Evolutionary conservation across 352 stramenopile genomes (phyloP), one percentile per base, ranked within the genome.

Genomic region (Pythium aphanidermatum): DNA sequence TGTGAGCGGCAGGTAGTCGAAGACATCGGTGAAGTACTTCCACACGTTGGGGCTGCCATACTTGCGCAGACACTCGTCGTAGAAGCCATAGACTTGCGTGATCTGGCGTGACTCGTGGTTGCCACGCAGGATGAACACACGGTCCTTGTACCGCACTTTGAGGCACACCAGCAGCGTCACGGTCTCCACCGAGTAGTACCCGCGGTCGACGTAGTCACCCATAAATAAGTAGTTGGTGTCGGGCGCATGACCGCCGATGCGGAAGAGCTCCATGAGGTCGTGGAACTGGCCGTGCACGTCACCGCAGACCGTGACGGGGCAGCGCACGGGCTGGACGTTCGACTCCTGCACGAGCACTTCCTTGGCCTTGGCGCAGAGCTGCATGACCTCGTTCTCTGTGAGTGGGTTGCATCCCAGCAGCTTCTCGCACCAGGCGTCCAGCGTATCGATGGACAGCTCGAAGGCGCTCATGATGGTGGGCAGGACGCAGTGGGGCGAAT

Each of bases 151-250:
- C 31, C 93, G 78, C 25, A 98, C 89, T 58, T 98, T 98, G 21
- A 98, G 73, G 51, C 73, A 86, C 13, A 98, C 75, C 16, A 98
- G 65, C 47, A 98, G 70, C 45, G 83, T 87, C 14, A 95, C 82
- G 1, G 82, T 95, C 63, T 97, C 88, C 8, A 97, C 67, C 42
- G 92, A 98, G 65, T 98, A 98, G 67, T 98, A 98, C n/a, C 96
- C 96, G 53, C 96, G 70, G 72, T 99, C 96, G n/a, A 99, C 96
- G 61, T 98, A 99, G 73, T 99, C 96, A 33, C 96, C 96, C 87
- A 99, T 97, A 66, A 99, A 98, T 44, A 99, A 70, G 73, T 98
- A 99, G 70, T 98, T 99, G 13, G 94, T 96, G 59, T 96, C 75
- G 13, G 87, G 87, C 24, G 74, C 61, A 41, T 96, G 73, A 28